Base-by-base conservation (phyloP, 1,284 basidiomycete genomes). In the Cryptococcus sp. region DNA sequence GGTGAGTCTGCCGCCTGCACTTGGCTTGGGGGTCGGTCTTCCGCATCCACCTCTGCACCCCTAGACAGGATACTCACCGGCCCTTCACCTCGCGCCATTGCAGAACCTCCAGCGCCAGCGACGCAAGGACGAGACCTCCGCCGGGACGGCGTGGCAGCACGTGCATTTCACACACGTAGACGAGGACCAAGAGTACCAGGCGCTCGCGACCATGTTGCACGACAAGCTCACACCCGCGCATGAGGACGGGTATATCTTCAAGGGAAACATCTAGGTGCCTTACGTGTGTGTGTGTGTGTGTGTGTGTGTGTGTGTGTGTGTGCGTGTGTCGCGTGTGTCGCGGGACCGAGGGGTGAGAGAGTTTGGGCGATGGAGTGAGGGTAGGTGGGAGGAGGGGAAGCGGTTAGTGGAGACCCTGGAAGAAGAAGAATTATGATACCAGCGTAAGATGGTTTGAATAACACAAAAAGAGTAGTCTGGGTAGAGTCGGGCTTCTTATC, bases 71-170 rank as follows among this genome's bases (percentile, higher is more conserved):
- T n/a, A 15, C 21, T 24, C 21, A 46, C 18, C 24, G 33, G 23
- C 23, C 20, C 45, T 33, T 7, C 24, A 16, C 48, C 16, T n/a
- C n/a, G n/a, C 33, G 57, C 15, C 16, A n/a, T n/a, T 15, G 4
- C 65, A 91, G 89, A 96, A 96, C 66, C 89, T 94, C 47, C 92
- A 97, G 79, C 82, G 95, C 57, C 89, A 94, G 77, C 83, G 85
- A 76, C 81, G 95, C 66, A 87, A 85, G 73, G 90, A 94, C 66
- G 95, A 98, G 78, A 72, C 73, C 11, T 85, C 87, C 1, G 84
- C 81, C 16, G 87, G 85, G 2, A 85, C 82, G 16, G 79, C 82
- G 1, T 96, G 94, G 90, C 71, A 84, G 65, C 76, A 88, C 64
- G 86, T 85, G 75, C 87, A 90, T 69, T 94, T 94, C 68, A 78